phyloP scores from a whole-genome alignment of 352 stramenopile genomes.

The Globisporangium okanoganense region DNA sequence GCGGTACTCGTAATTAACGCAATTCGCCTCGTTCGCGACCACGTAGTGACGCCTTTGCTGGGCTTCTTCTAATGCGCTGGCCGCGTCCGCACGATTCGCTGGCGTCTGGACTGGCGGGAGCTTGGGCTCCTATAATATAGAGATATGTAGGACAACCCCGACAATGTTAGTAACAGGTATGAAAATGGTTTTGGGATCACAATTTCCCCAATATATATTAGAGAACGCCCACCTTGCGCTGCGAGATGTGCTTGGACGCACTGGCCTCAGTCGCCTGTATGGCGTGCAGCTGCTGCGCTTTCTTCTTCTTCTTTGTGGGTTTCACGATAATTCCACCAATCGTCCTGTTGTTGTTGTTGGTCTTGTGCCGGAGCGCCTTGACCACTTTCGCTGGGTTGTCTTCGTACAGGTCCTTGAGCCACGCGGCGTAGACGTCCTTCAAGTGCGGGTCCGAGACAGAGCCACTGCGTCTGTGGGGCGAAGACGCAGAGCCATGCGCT shows the following conservation, averaged over 20 bases:
- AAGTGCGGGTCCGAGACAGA: constrained; percentile 17
- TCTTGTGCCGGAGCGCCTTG: constrained; percentile 20
- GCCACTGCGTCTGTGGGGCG: not conserved
- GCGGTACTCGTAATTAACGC: constrained; percentile 27
- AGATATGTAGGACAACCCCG: not conserved
- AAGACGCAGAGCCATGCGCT: not conserved
- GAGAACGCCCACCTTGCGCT: constrained; percentile 13
- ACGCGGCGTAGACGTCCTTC: constrained; percentile 37
- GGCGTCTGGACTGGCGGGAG: not conserved
- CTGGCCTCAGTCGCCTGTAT: constrained; percentile 52
- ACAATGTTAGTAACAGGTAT: not conserved
- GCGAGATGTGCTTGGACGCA: constrained; percentile 32
- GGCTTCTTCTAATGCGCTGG: constrained; percentile 3
- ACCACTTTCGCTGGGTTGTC: constrained; percentile 27
- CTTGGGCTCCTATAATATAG: constrained; percentile 3
- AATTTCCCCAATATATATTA: not conserved
- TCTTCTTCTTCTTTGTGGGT: constrained; percentile 26
- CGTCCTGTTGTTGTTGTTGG: not conserved
- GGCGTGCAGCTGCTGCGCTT: constrained; percentile 24
- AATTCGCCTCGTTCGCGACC: constrained; percentile 44
- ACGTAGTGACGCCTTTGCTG: constrained; percentile 29
- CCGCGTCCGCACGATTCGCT: not conserved
- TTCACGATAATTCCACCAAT: not conserved
- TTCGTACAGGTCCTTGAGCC: constrained; percentile 39
- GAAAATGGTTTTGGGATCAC: not conserved